phyloP scores from a whole-genome alignment of 805 yeast genomes.

The Nakazawaea anatomiae region DNA sequence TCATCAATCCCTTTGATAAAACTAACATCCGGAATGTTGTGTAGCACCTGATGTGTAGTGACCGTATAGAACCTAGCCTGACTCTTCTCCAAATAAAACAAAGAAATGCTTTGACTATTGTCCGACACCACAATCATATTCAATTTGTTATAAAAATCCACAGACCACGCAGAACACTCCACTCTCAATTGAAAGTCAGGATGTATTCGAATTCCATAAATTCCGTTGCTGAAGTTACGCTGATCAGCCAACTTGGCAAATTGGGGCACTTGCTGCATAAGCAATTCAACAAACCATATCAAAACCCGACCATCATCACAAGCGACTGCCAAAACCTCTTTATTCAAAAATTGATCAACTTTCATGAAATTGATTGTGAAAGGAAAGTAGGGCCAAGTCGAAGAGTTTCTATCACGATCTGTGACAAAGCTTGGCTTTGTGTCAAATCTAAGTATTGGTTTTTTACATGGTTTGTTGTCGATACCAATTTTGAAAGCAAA shows the following conservation, averaged over 20 bases:
- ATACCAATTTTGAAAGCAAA: slow-evolving; percentile 23
- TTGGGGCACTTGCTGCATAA: slow-evolving; percentile 17
- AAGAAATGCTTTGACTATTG: slow-evolving; percentile 41
- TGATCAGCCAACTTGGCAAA: not conserved
- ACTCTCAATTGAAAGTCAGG: slow-evolving; percentile 26
- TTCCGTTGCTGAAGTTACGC: slow-evolving; percentile 2
- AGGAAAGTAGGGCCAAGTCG: slow-evolving; percentile 50
- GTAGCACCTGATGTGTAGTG: slow-evolving; percentile 36
- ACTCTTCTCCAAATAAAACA: slow-evolving; percentile 27
- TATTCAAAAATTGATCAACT: slow-evolving; percentile 26
- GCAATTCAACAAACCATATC: slow-evolving; percentile 27
- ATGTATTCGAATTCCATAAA: slow-evolving; percentile 10
- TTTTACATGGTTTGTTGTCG: slow-evolving; percentile 23
- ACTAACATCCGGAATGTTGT: slow-evolving; percentile 52
- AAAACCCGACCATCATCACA: slow-evolving; percentile 50
- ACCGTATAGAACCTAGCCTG: slow-evolving; percentile 18
- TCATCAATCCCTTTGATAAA: slow-evolving; percentile 23
- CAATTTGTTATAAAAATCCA: slow-evolving; percentile 34
- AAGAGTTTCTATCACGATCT: slow-evolving; percentile 31
- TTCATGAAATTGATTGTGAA: slow-evolving; percentile 51
- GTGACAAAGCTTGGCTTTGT: slow-evolving; percentile 36
- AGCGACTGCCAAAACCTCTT: slow-evolving; percentile 42
- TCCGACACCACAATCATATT: slow-evolving; percentile 45
- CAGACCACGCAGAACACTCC: slow-evolving; percentile 56
- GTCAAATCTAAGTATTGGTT: slow-evolving; percentile 29